phyloP scores from a whole-genome alignment of 176 grass and related monocot species.

The Oryza rufipogon region DNA sequence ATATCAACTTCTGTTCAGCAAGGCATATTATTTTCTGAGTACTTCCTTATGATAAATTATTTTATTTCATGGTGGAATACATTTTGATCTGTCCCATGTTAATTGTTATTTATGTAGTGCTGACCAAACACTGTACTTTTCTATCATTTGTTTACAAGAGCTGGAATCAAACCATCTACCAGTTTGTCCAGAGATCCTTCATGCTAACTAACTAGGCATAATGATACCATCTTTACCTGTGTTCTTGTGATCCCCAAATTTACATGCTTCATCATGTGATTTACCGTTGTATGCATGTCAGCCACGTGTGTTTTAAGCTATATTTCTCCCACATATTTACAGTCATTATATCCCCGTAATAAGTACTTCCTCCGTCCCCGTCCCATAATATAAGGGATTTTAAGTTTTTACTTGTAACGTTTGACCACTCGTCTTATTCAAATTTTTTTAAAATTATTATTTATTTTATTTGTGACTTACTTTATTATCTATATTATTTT shows the following conservation, averaged over 20 bases:
- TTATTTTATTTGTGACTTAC: too few species aligned
- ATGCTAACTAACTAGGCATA: conserved; percentile 8
- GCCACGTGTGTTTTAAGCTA: background rate
- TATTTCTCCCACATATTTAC: background rate
- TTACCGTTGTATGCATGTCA: background rate
- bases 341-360: background rate
- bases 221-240: conserved; percentile 14
- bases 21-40: conserved; percentile 30
- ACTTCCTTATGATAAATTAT: conserved; percentile 47
- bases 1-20: conserved; percentile 49
- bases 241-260: background rate
- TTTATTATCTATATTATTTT: too few species aligned
- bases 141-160: conserved; percentile 32
- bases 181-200: conserved; percentile 23
- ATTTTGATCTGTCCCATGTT: conserved; percentile 58
- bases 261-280: background rate
- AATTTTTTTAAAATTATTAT: too few species aligned
- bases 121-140: conserved; percentile 45
- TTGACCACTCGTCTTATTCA: too few species aligned
- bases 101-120: conserved; percentile 43
- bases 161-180: conserved; percentile 35
- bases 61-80: conserved; percentile 60
- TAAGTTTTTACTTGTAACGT: too few species aligned
- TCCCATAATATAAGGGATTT: too few species aligned
- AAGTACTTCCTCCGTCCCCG: too few species aligned